Percentiles rank a stretch among this genome's conserved stretches.
These are phyloP conservation scores for Exophiala aquamarina DNA, from an alignment of 2,329 filamentous ascomycete species.

Conservation along the genomic window DNA sequence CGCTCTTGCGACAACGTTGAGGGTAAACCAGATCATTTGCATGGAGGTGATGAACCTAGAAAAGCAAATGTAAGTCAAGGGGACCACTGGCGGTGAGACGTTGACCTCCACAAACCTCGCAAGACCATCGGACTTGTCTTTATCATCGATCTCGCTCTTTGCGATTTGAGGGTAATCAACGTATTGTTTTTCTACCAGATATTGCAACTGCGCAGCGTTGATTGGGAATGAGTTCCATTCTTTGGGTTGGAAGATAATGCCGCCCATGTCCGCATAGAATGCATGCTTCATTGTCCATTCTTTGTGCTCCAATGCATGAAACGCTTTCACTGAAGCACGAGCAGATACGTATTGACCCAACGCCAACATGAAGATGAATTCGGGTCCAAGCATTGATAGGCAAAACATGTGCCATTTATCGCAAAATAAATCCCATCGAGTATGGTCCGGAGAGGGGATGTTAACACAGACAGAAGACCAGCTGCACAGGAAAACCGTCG, in stretches of 20 bases:
- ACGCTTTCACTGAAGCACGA: slow-evolving; percentile 33
- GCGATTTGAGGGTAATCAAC: slow-evolving; percentile 21
- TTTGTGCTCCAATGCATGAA: slow-evolving; percentile 19
- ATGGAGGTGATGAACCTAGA: too few relatives aligned
- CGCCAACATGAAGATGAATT: slow-evolving; percentile 20
- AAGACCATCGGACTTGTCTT: slow-evolving; percentile 18
- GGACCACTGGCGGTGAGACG: too few relatives aligned
- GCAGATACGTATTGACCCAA: slow-evolving; percentile 38
- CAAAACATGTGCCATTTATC: not conserved
- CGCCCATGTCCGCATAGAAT: slow-evolving; percentile 46
- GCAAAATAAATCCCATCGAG: not conserved
- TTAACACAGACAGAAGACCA: not conserved
- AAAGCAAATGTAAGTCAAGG: too few relatives aligned
- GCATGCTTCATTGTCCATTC: slow-evolving; percentile 43
- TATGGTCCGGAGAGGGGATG: not conserved
- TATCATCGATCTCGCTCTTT: slow-evolving; percentile 25
- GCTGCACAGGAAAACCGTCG: not conserved
- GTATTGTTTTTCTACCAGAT: slow-evolving; percentile 29
- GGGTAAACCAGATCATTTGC: too few relatives aligned
- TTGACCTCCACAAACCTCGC: too few relatives aligned
- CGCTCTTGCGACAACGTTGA: too few relatives aligned
- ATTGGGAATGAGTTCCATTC: slow-evolving; percentile 38
- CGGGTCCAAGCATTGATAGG: not conserved
- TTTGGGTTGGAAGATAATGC: slow-evolving; percentile 35
- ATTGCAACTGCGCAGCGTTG: slow-evolving; percentile 35